phyloP scores from a whole-genome alignment of 805 yeast genomes.

The Cyberlindnera mississippiensis region DNA sequence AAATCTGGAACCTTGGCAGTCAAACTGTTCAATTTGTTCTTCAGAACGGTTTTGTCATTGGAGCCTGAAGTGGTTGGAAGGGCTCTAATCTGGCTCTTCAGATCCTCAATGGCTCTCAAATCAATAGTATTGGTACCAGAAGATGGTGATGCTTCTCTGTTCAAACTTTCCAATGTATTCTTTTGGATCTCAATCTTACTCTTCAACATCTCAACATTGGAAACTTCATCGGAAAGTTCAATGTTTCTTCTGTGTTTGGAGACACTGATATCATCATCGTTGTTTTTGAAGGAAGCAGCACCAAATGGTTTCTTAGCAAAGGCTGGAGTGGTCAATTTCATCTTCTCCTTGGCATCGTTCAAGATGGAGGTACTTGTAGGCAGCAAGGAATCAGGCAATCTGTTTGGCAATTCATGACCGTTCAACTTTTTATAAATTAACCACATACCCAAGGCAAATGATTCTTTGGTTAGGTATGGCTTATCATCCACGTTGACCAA shows the following conservation, averaged over 20 bases:
- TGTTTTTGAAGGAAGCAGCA: conserved; percentile 62
- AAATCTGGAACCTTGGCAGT: conserved; percentile 72
- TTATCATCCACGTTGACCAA: conserved; percentile 77
- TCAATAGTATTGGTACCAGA: conserved; percentile 36
- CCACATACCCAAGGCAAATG: conserved; percentile 97
- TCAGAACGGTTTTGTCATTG: conserved; percentile 41
- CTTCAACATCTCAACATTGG: conserved; percentile 47
- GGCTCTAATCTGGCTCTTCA: conserved; percentile 55
- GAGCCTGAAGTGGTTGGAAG: conserved; percentile 36
- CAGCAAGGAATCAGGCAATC: conserved; percentile 81
- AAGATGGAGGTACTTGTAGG: conserved; percentile 82
- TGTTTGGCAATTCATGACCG: conserved; percentile 78
- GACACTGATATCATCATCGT: conserved; percentile 57
- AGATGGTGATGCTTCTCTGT: conserved; percentile 1
- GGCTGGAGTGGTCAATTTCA: conserved; percentile 24
- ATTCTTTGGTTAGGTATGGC: conserved; percentile 83
- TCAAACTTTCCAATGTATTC: conserved; percentile 65
- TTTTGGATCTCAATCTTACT: conserved; percentile 69
- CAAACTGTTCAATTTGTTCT: conserved; percentile 53
- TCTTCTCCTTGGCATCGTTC: conserved; percentile 62
- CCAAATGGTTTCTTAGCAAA: conserved; percentile 20
- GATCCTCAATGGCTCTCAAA: conserved; percentile 53
- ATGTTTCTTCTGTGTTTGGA: conserved; percentile 68
- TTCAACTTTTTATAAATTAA: conserved; percentile 85
- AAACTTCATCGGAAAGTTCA: conserved; percentile 7